phyloP scores from a whole-genome alignment of 805 yeast species.

The Blastobotrys attinorum region DNA sequence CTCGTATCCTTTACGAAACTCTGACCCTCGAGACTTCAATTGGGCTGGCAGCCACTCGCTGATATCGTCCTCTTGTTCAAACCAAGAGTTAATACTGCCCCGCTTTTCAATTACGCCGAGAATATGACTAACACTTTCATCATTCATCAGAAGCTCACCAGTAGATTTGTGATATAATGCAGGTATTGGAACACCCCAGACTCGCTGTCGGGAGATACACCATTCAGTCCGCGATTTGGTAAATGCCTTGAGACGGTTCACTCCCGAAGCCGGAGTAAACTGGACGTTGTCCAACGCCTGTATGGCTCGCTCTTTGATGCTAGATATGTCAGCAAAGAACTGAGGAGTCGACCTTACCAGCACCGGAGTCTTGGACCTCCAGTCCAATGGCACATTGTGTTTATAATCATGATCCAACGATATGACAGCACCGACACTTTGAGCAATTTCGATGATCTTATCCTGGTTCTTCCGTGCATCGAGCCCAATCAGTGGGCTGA shows the following conservation, averaged over 20 bases:
- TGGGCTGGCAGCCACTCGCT: constrained; percentile 66
- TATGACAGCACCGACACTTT: constrained; percentile 38
- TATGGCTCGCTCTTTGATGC: constrained; percentile 56
- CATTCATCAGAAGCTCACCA: constrained; percentile 56
- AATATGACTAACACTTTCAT: constrained; percentile 47
- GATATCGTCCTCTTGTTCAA: constrained; percentile 47
- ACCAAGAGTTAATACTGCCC: constrained; percentile 80
- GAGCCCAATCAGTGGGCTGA: constrained; percentile 41
- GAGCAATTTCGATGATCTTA: constrained; percentile 38
- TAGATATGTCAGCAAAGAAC: constrained; percentile 86
- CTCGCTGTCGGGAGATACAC: constrained; percentile 95
- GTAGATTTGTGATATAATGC: constrained; percentile 57
- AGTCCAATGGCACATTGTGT: constrained; percentile 93
- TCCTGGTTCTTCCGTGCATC: constrained; percentile 50
- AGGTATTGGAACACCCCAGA: constrained; percentile 98
- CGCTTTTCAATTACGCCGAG: constrained; percentile 45
- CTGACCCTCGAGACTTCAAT: constrained; percentile 34
- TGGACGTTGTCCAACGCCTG: constrained; percentile 52
- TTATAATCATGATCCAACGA: constrained; percentile 42
- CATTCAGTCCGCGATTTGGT: constrained; percentile 78
- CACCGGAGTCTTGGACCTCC: constrained; percentile 96
- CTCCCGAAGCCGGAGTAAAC: constrained; percentile 70
- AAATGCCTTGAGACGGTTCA: constrained; percentile 62
- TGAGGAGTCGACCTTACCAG: constrained; percentile 92
- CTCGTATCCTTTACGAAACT: constrained; percentile 63